Base-by-base conservation (phyloP, 495 filamentous ascomycete species). In the Neurospora tetraspora region DNA sequence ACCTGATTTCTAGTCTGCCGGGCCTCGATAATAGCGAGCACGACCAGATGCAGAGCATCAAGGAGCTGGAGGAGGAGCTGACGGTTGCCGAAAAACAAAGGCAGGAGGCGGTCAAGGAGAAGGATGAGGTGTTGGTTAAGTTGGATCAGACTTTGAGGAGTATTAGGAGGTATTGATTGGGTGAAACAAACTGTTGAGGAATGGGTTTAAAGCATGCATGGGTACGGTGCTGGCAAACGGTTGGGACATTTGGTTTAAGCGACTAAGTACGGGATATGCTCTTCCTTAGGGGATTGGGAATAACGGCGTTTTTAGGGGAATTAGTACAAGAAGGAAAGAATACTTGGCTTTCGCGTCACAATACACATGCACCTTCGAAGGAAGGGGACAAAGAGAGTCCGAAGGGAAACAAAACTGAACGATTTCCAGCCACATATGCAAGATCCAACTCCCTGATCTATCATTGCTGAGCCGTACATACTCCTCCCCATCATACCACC, bases 1-100 rank as follows among this genome's bases (percentile, higher is more conserved):
- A 89, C 34, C 81, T 99, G 71, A 93, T 98, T 74, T 90, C 88
- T 3, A 86, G 87, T 18, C 82, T 99, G n/a, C 96, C 96, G 1
- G 96, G 96, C 0, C 88, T 97, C 68, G 92, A 92, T 20, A 91
- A 90, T 59, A 95, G 91, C 73, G 91, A 96, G 84, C 87, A 87
- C 73, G 91, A 94, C 79, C 96, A 99, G 83, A 87, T 92, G 77
- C 81, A 84, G 71, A 86, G 87, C 75, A 93, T 99, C 73, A 83
- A 84, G 74, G 91, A 90, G 75, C 79, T 98, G 76, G 93, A 97
- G 78, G 84, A 85, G 75, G 90, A 95, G 77, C 84, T 97, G 75
- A 88, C 88, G 74, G 88, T 83, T 65, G 91, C 91, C 27, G 92
- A 98, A 83, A 86, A 81, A 74, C 89, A 94, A 82, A 82, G 93